Evolutionary conservation across 1,284 basidiomycete species (phyloP).

Genomic region (Pyrrhoderma noxium): DNA sequence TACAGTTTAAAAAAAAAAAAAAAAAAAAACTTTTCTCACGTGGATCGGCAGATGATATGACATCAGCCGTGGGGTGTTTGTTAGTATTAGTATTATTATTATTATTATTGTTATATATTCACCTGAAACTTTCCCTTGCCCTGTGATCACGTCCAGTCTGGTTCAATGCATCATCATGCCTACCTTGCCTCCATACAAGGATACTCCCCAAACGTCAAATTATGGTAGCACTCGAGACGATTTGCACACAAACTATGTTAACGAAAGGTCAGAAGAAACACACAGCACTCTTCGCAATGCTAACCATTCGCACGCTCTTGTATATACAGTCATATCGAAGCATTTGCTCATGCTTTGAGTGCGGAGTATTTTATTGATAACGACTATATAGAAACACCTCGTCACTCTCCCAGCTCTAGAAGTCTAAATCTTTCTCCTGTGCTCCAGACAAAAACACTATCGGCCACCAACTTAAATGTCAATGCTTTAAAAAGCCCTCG

Average conservation of each 20-base stretch:
- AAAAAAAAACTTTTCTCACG: too few species aligned
- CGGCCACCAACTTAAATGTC: background rate
- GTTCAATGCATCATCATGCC: too few species aligned
- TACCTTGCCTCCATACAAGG: too few species aligned
- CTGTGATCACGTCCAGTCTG: too few species aligned
- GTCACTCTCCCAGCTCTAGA: slow-evolving; percentile 27
- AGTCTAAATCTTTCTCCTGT: slow-evolving; percentile 19
- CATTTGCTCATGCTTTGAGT: slow-evolving; percentile 60
- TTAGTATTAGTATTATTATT: too few species aligned
- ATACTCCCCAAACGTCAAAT: too few species aligned
- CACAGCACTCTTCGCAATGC: background rate
- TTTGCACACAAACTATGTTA: slow-evolving; percentile 44
- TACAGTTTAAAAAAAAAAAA: too few species aligned
- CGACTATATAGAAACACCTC: slow-evolving; percentile 33
- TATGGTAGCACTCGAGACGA: too few species aligned
- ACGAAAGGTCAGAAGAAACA: slow-evolving; percentile 53
- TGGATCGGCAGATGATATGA: too few species aligned
- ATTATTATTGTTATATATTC: too few species aligned
- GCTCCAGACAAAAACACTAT: slow-evolving; percentile 26
- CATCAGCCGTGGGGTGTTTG: too few species aligned
- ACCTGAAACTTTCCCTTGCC: too few species aligned
- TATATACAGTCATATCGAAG: slow-evolving; percentile 54
- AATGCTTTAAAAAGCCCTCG: slow-evolving; percentile 27
- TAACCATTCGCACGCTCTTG: background rate
- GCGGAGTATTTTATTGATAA: slow-evolving; percentile 49